A percentile compares a stretch with the other conserved stretches of the same genome.
phyloP scores from a whole-genome alignment of 225 moss, liverwort and hornwort genomes.

The Polytrichum formosum region DNA sequence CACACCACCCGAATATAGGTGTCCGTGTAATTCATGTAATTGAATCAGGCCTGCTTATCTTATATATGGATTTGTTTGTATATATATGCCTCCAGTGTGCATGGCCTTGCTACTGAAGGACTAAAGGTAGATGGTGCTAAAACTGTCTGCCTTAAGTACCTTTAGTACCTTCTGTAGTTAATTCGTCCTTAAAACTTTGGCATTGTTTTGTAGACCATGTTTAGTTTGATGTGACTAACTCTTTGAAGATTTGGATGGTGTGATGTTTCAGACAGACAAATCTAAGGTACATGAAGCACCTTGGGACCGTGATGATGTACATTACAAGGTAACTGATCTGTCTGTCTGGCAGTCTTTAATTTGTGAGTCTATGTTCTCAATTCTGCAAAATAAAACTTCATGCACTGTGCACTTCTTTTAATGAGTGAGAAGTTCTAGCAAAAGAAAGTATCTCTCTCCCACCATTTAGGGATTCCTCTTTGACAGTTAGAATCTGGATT shows the following conservation, averaged over 20 bases:
- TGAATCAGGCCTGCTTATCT: too few species aligned
- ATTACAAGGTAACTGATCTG: constrained; percentile 9
- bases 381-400: too few species aligned
- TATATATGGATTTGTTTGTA: too few species aligned
- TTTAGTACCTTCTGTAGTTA: not conserved
- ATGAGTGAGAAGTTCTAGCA: too few species aligned
- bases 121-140: not conserved
- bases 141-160: not conserved
- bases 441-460: too few species aligned
- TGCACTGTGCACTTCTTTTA: too few species aligned
- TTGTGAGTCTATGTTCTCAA: too few species aligned
- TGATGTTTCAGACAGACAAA: constrained; percentile 26
- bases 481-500: too few species aligned
- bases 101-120: not conserved
- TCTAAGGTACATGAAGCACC: constrained; percentile 40
- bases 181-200: not conserved
- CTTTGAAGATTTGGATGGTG: not conserved
- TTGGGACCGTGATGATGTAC: constrained; percentile 49
- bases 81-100: not conserved
- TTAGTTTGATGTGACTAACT: constrained; percentile 4
- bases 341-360: too few species aligned
- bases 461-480: too few species aligned
- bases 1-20: too few species aligned
- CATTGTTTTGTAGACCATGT: not conserved
- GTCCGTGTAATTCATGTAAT: too few species aligned